Percentiles rank a stretch among this genome's conserved stretches.
These are phyloP conservation scores for Pittosporum tobira DNA, from an alignment of 129 eudicot genomes.

Conservation along the genomic window DNA sequence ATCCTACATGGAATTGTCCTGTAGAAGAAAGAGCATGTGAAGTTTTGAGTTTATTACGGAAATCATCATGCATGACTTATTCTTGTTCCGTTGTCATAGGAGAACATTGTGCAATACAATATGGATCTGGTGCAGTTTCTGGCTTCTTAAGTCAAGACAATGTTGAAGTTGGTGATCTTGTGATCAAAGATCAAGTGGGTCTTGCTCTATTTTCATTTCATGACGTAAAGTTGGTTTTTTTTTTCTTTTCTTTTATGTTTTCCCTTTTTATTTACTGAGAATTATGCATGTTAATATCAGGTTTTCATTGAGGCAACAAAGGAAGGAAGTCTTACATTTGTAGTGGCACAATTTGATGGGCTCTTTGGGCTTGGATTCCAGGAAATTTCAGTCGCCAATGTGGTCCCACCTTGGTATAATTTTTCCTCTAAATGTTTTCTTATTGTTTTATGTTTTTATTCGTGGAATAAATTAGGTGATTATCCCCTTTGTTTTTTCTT, in stretches of 20 bases:
- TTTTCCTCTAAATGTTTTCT: neutral
- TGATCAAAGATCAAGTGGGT: constrained; percentile 66
- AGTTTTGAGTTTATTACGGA: neutral
- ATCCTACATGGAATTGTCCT: neutral
- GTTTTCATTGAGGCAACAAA: constrained; percentile 66
- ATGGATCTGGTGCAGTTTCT: constrained; percentile 72
- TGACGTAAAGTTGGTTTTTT: neutral
- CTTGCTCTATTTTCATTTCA: neutral
- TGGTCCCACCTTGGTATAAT: constrained; percentile 65
- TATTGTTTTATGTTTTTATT: neutral
- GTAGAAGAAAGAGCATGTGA: neutral
- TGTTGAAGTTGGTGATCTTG: constrained; percentile 72
- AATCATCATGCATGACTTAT: neutral
- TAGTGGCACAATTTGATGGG: constrained; percentile 70
- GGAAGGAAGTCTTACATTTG: constrained; percentile 61
- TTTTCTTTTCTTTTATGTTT: neutral
- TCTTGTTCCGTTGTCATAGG: constrained; percentile 29
- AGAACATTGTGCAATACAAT: constrained; percentile 37
- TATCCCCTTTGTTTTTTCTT: neutral
- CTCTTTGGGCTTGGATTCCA: constrained; percentile 86
- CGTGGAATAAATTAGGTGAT: neutral
- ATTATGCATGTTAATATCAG: constrained; percentile 23
- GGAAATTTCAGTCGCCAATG: constrained; percentile 65
- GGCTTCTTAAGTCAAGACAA: constrained; percentile 78
- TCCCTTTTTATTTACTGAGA: too few relatives aligned